phyloP scores from a whole-genome alignment of 2,329 filamentous ascomycete genomes.

The Aurifilum marmelostoma region DNA sequence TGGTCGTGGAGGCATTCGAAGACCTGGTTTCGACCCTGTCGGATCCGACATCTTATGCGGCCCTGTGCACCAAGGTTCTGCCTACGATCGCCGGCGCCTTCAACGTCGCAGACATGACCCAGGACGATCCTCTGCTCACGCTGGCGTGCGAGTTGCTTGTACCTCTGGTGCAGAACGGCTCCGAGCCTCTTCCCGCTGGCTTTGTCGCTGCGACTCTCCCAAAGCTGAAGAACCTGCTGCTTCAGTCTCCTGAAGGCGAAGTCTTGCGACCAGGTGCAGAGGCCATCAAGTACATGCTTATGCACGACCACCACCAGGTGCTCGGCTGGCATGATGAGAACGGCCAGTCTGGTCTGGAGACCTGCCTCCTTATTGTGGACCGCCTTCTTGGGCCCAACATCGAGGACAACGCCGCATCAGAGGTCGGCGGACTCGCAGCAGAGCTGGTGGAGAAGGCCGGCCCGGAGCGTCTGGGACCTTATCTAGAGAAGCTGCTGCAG shows the following conservation, averaged over 20 bases:
- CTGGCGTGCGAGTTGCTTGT: slow-evolving; percentile 78
- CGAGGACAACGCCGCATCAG: slow-evolving; percentile 93
- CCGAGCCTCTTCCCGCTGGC: slow-evolving; percentile 81
- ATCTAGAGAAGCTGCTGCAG: slow-evolving; percentile 82
- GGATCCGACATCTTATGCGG: slow-evolving; percentile 70
- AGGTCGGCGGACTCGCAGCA: slow-evolving; percentile 91
- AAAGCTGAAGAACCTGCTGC: slow-evolving; percentile 80
- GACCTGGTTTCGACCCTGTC: slow-evolving; percentile 75
- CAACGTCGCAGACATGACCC: slow-evolving; percentile 82
- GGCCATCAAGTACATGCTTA: slow-evolving; percentile 84
- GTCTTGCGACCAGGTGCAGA: slow-evolving; percentile 85
- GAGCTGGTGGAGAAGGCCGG: slow-evolving; percentile 96
- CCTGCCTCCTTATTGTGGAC: slow-evolving; percentile 89
- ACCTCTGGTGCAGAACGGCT: slow-evolving; percentile 79
- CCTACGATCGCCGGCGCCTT: slow-evolving; percentile 88
- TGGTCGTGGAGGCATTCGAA: slow-evolving; percentile 90
- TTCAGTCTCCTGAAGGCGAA: slow-evolving; percentile 84
- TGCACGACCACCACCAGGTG: slow-evolving; percentile 87
- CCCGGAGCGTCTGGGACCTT: slow-evolving; percentile 86
- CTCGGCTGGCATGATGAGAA: slow-evolving; percentile 82
- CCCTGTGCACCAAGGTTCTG: slow-evolving; percentile 82
- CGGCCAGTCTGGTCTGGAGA: slow-evolving; percentile 82
- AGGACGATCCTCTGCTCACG: slow-evolving; percentile 82
- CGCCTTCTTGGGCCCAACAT: slow-evolving; percentile 80
- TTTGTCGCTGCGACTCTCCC: slow-evolving; percentile 86